Evolutionary conservation across 805 yeast genomes (phyloP), one percentile per base, ranked within the genome.

Genomic region (Kuraishia piskuri): DNA sequence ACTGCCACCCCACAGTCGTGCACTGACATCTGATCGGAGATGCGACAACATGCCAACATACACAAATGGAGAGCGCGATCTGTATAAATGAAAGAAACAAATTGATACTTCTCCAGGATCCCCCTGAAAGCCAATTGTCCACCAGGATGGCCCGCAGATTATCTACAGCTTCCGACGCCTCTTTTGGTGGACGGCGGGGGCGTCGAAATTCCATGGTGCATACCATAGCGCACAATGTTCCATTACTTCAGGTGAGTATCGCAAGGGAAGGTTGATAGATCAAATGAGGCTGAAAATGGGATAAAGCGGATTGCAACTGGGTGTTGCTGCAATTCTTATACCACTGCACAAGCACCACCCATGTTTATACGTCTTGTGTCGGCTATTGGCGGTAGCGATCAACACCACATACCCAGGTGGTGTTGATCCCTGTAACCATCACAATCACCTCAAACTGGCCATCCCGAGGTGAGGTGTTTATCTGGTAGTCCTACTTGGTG

Each of bases 151-250:
- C 40, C 40, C 40, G 40, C 22, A 22, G 50, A 49, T 55, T 54
- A n/a, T 63, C 61, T 4, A 63, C 61, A 36, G 55, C 60, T 40
- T 57, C 59, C 17, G 64, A 62, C 22, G 37, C 56, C 14, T 51
- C 55, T 24, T 56, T 53, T 24, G 21, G 40, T 31, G 40, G 48
- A n/a, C 57, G 61, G 20, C 56, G 67, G 54, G 72, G 75, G 7
- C 71, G 90, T 61, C 75, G 84, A 53, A 76, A 78, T 55, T 84
- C 90, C 2, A 77, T 83, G 56, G 89, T 84, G 0, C 81, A 81
- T 51, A 67, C 71, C 26, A 82, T 84, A 49, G 90, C 90, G 0
- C 65, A 75, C 48, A 79, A 76, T 37, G 72, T 75, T 9, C 83
- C 84, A 1, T 67, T 68, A 21, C 57, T 64, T 2, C 72, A 73